Base-by-base conservation (phyloP, 2,329 filamentous ascomycete genomes). In the Exophiala sp. region DNA sequence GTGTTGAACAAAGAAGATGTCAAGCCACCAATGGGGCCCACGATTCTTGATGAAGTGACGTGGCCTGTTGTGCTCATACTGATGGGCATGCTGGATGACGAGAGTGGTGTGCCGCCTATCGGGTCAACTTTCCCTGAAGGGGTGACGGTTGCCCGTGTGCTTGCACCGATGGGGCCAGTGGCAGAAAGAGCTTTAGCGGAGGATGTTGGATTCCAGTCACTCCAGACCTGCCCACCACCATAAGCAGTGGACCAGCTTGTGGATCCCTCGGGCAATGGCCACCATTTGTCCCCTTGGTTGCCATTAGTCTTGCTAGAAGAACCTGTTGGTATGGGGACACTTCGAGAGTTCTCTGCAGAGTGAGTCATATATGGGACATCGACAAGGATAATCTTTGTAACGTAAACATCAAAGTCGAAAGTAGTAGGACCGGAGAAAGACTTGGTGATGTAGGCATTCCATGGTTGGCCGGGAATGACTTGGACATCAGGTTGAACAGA, bases 341-440 rank as follows among this genome's bases (percentile, higher is more conserved):
- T 32, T 3, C 47, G 38, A 42, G 47, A 40, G 24, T n/a, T 40
- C 3, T 12, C 11, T 24, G 20, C 45, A 6, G 36, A 24, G 20
- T 39, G 36, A 16, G 52, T 52, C 5, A 35, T 7, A 14, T 10
- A 41, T 14, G 45, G 47, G 10, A 50, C 11, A 1, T 40, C 34
- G 21, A 52, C 43, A 18, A 45, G 16, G 16, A 57, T 16, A 3
- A 39, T 21, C 36, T 57, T 53, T 3, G 54, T 57, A 11, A 49
- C 33, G 20, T 46, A 45, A 12, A 53, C 32, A 8, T 47, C 42
- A 45, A 57, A 57, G 32, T 53, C 39, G 38, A 57, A 52, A 42
- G 42, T 47, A 7, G 54, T 57, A 32, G 49, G 44, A n/a, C 49
- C 38, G n/a, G 16, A 36, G 21, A 38, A 52, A 7, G 42, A 33